phyloP scores from a whole-genome alignment of 164 flowering plant species.

The Cinnamomum chago region DNA sequence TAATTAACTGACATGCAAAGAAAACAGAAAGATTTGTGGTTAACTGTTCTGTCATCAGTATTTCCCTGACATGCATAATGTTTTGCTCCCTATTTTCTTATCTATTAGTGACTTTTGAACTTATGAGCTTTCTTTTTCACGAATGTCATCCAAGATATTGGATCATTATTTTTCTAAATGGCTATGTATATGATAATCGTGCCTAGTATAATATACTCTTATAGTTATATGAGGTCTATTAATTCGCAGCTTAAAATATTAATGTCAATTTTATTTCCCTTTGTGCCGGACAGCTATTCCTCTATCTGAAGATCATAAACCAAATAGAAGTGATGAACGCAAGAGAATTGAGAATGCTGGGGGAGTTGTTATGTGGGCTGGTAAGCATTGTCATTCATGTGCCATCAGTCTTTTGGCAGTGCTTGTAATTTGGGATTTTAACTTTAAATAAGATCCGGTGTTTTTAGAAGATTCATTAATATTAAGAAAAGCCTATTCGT shows the following conservation, averaged over 20 bases:
- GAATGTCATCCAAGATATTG: not conserved
- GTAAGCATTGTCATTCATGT: conserved; percentile 25
- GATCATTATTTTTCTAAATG: not conserved
- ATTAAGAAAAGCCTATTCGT: no score
- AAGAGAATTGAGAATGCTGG: conserved; percentile 98
- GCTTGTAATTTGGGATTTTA: no score
- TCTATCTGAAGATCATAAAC: conserved; percentile 97
- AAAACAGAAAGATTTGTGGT: no score
- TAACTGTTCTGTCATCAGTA: no score
- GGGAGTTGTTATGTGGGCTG: conserved; percentile 99
- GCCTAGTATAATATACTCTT: not conserved
- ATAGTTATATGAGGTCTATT: not conserved
- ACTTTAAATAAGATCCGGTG: no score
- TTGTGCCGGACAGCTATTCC: conserved; percentile 59
- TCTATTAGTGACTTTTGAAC: not conserved
- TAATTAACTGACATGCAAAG: no score
- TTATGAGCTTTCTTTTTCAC: not conserved
- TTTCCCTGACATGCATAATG: no score
- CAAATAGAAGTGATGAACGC: conserved; percentile 92
- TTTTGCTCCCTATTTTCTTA: not conserved
- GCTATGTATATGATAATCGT: not conserved
- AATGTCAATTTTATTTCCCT: not conserved
- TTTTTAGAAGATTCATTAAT: no score
- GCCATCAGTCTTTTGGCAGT: not conserved
- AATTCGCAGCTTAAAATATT: not conserved